Conservation (phyloP, 2,329 filamentous ascomycete genomes). For the Colletotrichum orchidophilum region DNA sequence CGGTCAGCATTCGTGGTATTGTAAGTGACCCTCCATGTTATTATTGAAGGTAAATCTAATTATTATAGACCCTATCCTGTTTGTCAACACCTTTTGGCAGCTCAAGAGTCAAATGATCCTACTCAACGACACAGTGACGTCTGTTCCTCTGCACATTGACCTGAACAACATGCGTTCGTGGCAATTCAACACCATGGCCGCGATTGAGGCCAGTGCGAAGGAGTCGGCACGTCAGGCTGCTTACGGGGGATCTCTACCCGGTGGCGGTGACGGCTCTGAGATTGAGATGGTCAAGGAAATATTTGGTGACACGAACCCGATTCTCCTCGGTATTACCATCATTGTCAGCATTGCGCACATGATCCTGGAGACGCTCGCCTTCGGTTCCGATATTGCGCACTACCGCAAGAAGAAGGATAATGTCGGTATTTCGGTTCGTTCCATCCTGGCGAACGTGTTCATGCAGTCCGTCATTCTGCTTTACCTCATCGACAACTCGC, state of each 20-base stretch:
- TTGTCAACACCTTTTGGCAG: conserved; percentile 98
- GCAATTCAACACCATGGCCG: conserved; percentile 89
- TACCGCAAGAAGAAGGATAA: conserved; percentile 99
- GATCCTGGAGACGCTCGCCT: conserved; percentile 94
- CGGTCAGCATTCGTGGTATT: conserved; percentile 93
- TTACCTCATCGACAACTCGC: conserved; percentile 96
- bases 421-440: conserved; percentile 93
- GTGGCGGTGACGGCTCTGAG: conserved; percentile 88
- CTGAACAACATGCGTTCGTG: conserved; percentile 84
- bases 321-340: conserved; percentile 84
- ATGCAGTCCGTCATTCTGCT: conserved; percentile 98
- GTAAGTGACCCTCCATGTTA: conserved; percentile 44
- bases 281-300: conserved; percentile 98
- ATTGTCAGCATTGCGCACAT: conserved; percentile 90
- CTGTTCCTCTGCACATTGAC: conserved; percentile 83
- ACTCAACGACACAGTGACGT: conserved; percentile 88
- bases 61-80: conserved; percentile 77
- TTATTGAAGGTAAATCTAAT: not conserved
- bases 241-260: conserved; percentile 74
- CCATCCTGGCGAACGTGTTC: conserved; percentile 95
- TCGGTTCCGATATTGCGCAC: conserved; percentile 97
- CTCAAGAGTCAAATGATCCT: conserved; percentile 89
- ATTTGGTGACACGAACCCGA: conserved; percentile 91
- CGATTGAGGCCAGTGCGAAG: conserved; percentile 88
- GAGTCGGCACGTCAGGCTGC: conserved; percentile 83